Conservation (phyloP, 2,329 filamentous ascomycete species). For the Calycina herbarum region DNA sequence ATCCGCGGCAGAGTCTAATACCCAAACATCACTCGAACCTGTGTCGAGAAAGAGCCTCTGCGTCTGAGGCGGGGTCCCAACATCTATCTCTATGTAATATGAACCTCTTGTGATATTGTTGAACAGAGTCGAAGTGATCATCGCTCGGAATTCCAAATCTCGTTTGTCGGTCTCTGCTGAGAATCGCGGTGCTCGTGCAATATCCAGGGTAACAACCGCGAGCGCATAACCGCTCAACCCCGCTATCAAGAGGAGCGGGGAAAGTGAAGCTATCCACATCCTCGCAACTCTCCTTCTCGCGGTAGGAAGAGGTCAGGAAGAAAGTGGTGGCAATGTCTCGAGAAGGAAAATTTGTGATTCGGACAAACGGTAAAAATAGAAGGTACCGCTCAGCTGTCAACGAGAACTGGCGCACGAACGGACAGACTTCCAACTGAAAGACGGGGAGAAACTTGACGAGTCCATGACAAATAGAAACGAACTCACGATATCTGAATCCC, state of each 20-base stretch:
- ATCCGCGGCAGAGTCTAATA: slow-evolving; percentile 41
- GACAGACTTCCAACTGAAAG: neutral
- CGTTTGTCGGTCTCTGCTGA: neutral
- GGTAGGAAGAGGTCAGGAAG: neutral
- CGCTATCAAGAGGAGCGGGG: neutral
- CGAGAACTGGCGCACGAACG: neutral
- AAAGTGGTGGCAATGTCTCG: neutral
- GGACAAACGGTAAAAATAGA: slow-evolving; percentile 61
- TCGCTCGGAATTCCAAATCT: slow-evolving; percentile 17
- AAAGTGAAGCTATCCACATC: slow-evolving; percentile 6
- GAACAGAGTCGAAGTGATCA: slow-evolving; percentile 19
- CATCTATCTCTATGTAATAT: slow-evolving; percentile 46
- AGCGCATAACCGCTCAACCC: neutral
- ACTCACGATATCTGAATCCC: neutral
- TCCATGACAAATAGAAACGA: neutral
- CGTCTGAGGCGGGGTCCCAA: slow-evolving; percentile 58
- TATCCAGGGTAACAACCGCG: slow-evolving; percentile 6
- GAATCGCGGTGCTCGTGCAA: neutral
- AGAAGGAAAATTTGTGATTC: slow-evolving; percentile 34
- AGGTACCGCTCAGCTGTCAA: neutral
- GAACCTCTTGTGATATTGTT: slow-evolving; percentile 58
- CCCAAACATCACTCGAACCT: slow-evolving; percentile 63
- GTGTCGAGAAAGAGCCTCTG: slow-evolving; percentile 59
- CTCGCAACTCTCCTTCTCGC: neutral
- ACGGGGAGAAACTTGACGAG: neutral